phyloP scores from a whole-genome alignment of 2,329 filamentous ascomycete genomes.

The Plectosphaerella cucumerina region DNA sequence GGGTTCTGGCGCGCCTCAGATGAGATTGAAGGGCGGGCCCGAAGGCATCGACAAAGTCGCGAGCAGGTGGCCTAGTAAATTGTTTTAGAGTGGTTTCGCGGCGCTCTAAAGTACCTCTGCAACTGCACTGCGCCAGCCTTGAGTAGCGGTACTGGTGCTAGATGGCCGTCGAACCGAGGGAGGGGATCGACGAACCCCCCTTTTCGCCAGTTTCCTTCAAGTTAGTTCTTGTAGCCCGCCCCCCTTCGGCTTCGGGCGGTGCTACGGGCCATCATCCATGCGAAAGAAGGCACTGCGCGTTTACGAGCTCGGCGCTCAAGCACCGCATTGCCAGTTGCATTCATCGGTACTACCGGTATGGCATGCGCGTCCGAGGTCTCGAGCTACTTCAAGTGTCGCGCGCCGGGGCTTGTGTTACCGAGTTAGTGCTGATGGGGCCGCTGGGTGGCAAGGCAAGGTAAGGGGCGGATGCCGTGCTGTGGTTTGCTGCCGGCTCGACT shows the following conservation, averaged over 20 bases:
- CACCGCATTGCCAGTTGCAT: too few relatives aligned
- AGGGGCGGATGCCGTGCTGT: background rate
- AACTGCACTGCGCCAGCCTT: too few relatives aligned
- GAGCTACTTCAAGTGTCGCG: background rate
- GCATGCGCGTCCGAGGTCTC: too few relatives aligned
- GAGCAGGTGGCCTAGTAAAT: background rate
- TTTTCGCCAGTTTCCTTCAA: background rate
- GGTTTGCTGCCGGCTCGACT: background rate
- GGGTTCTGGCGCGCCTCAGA: background rate
- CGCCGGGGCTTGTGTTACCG: background rate
- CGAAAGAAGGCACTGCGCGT: background rate
- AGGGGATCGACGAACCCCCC: background rate
- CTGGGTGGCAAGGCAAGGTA: background rate
- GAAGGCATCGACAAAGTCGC: too few relatives aligned
- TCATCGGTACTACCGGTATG: too few relatives aligned
- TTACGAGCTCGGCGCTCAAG: too few relatives aligned
- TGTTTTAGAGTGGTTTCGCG: background rate
- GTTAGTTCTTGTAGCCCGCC: too few relatives aligned
- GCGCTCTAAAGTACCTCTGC: background rate
- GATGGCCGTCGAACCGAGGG: background rate
- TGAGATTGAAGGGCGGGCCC: background rate
- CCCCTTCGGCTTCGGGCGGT: too few relatives aligned
- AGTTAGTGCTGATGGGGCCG: background rate
- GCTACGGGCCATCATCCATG: too few relatives aligned
- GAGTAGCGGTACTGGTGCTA: too few relatives aligned